Percentiles rank a stretch among this genome's conserved stretches.
These are phyloP conservation scores for Iris pallida DNA, from an alignment of 116 monocot genomes.

Conservation along the genomic window DNA sequence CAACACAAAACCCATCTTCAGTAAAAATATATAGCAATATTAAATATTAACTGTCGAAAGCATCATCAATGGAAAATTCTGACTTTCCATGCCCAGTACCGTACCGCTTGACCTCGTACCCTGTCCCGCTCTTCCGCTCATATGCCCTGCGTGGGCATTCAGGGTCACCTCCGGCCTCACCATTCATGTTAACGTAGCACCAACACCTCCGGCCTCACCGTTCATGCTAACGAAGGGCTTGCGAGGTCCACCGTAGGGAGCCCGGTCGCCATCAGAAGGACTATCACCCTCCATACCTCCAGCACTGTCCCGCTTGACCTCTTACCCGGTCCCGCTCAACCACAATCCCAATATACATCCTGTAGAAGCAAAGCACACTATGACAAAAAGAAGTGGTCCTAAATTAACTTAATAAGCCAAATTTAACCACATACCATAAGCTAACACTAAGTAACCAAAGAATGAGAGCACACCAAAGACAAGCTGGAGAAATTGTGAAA, in stretches of 20 bases:
- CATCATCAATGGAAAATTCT: slow-evolving; percentile 65
- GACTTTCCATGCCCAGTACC: slow-evolving; percentile 91
- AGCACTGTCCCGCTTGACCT: too few relatives aligned
- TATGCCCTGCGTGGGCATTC: slow-evolving; percentile 11
- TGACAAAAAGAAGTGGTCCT: too few relatives aligned
- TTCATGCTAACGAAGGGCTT: slow-evolving; percentile 14
- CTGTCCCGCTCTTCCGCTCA: slow-evolving; percentile 68
- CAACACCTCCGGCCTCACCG: slow-evolving; percentile 28
- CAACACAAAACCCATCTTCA: neutral
- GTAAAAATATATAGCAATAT: neutral
- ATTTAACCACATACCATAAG: too few relatives aligned
- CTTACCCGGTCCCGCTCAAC: too few relatives aligned
- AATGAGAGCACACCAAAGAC: too few relatives aligned
- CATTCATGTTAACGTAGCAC: too few relatives aligned
- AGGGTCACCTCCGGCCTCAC: too few relatives aligned
- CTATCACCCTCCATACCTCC: slow-evolving; percentile 10
- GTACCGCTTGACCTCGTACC: slow-evolving; percentile 71
- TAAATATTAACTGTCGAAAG: slow-evolving; percentile 35
- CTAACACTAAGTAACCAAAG: too few relatives aligned
- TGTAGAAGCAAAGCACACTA: too few relatives aligned
- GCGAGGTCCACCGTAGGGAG: slow-evolving; percentile 10
- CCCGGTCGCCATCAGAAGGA: slow-evolving; percentile 19
- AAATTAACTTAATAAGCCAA: too few relatives aligned
- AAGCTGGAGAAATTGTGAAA: too few relatives aligned
- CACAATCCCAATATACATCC: too few relatives aligned